phyloP scores from a whole-genome alignment of 768 basidiomycete genomes.

The Galerina marginata region DNA sequence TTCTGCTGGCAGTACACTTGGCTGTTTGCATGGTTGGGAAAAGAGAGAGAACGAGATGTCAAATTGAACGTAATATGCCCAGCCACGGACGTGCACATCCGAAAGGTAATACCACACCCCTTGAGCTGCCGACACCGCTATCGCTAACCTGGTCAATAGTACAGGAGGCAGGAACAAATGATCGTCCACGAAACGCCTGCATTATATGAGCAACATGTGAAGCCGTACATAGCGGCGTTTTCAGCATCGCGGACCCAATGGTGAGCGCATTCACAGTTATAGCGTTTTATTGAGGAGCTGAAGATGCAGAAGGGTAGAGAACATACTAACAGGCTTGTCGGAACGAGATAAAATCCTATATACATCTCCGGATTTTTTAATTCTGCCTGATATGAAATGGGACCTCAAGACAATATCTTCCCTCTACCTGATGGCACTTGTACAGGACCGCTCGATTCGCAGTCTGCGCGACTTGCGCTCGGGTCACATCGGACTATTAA shows the following conservation, averaged over 20 bases:
- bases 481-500: constrained; percentile 69
- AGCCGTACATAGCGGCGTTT: constrained; percentile 80
- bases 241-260: constrained; percentile 82
- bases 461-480: constrained; percentile 78
- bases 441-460: constrained; percentile 61
- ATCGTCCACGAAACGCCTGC: constrained; percentile 87
- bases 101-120: constrained; percentile 55
- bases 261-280: constrained; percentile 41
- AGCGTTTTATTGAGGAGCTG: neutral
- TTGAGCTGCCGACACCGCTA: neutral
- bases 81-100: constrained; percentile 88
- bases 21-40: constrained; percentile 72
- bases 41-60: constrained; percentile 59
- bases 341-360: constrained; percentile 78
- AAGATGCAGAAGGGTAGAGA: constrained; percentile 70
- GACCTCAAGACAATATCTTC: constrained; percentile 75
- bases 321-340: constrained; percentile 77
- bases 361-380: constrained; percentile 67
- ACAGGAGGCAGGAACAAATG: constrained; percentile 70
- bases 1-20: constrained; percentile 70
- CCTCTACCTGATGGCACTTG: constrained; percentile 87
- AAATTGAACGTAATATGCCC: constrained; percentile 88
- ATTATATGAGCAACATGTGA: constrained; percentile 71
- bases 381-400: constrained; percentile 98
- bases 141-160: constrained; percentile 45